These are phyloP conservation scores for Amorphotheca resinae DNA, from an alignment of 495 filamentous ascomycete species.

Conservation along the genomic window DNA sequence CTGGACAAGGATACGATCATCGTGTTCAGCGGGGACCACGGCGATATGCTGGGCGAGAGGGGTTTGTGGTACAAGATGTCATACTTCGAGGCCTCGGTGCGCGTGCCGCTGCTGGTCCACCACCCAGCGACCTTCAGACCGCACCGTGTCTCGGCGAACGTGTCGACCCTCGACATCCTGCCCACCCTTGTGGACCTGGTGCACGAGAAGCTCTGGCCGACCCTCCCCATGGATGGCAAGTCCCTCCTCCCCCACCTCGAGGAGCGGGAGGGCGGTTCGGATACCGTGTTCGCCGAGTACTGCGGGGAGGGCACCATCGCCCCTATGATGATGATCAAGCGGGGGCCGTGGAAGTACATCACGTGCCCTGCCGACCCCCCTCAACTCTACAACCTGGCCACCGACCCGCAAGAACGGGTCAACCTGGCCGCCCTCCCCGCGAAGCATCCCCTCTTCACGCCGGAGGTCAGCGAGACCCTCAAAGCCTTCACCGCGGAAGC, in stretches of 20 bases:
- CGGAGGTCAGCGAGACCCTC: conserved; percentile 25
- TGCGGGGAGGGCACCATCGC: conserved; percentile 78
- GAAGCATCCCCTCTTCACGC: conserved; percentile 9
- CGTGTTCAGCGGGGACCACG: conserved; percentile 80
- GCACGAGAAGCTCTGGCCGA: conserved; percentile 45
- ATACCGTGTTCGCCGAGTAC: conserved; percentile 79
- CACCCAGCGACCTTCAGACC: conserved; percentile 54
- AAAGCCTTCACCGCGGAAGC: conserved; percentile 55
- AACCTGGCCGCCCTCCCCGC: conserved; percentile 46
- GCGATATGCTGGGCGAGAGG: conserved; percentile 85
- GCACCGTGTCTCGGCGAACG: conserved; percentile 59
- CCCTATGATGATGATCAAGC: conserved; percentile 82
- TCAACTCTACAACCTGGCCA: conserved; percentile 62
- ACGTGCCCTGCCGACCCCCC: conserved; percentile 68
- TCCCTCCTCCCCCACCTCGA: conserved; percentile 60
- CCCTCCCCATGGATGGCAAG: conserved; percentile 64
- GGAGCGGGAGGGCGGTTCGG: conserved; percentile 33
- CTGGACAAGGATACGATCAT: conserved; percentile 74
- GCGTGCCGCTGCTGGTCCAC: conserved; percentile 69
- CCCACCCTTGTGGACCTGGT: conserved; percentile 76
- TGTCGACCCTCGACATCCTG: conserved; percentile 75
- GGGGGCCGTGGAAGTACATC: conserved; percentile 72
- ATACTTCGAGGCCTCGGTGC: conserved; percentile 73
- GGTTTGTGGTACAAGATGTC: conserved; percentile 93
- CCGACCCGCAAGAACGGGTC: conserved; percentile 59